phyloP scores from a whole-genome alignment of 2,329 filamentous ascomycete species.

The Cladobotryum mycophilum region DNA sequence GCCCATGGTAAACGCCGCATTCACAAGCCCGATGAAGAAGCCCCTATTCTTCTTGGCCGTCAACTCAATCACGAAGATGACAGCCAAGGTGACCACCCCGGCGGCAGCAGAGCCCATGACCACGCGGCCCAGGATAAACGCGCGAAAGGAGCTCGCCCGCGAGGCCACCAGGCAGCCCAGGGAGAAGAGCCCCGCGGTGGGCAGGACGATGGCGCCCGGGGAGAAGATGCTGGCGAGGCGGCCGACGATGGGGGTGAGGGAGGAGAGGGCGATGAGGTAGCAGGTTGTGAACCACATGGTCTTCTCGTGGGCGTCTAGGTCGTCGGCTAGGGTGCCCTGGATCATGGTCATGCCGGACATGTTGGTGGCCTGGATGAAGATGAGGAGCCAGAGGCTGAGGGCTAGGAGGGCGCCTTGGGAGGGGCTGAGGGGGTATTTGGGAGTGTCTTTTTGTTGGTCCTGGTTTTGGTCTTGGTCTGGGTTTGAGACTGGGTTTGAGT shows the following conservation, averaged over 20 bases:
- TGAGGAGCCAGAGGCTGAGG: conserved; percentile 20
- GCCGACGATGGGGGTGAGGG: conserved; percentile 62
- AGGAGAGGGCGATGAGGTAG: conserved; percentile 60
- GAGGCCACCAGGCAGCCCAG: conserved; percentile 54
- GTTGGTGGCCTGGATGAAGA: conserved; percentile 49
- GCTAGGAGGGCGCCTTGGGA: background rate
- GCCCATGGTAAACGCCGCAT: conserved; percentile 65
- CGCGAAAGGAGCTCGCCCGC: conserved; percentile 48
- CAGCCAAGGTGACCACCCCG: conserved; percentile 64
- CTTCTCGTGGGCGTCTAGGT: conserved; percentile 65
- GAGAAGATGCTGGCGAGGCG: conserved; percentile 70
- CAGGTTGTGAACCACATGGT: conserved; percentile 77
- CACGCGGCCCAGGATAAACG: conserved; percentile 63
- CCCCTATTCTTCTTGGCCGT: conserved; percentile 61
- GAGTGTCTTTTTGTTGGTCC: background rate
- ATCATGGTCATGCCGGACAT: conserved; percentile 78
- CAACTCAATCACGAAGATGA: conserved; percentile 72
- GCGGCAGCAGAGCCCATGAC: conserved; percentile 64
- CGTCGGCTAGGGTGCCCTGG: conserved; percentile 68
- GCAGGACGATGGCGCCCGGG: conserved; percentile 53
- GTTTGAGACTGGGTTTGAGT: too few relatives aligned
- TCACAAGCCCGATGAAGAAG: conserved; percentile 66
- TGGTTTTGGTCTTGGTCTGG: background rate
- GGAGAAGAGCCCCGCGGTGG: conserved; percentile 50
- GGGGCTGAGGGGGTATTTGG: background rate